Evolutionary conservation across 768 basidiomycete species (phyloP).

Genomic region (Roridomyces roridus): DNA sequence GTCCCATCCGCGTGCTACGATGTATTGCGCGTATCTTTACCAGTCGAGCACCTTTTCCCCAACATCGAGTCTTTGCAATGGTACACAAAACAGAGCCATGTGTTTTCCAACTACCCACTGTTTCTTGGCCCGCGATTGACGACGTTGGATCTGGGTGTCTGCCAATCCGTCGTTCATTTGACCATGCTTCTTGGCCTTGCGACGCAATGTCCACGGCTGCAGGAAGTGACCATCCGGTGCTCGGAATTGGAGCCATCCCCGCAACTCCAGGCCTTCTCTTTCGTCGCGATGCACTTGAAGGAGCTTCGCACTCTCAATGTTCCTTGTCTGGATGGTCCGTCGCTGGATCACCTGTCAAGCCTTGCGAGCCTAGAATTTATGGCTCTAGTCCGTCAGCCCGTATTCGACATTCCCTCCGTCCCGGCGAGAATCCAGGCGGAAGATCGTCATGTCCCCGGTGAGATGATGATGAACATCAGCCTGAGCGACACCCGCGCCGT

Average conservation of each 20-base stretch:
- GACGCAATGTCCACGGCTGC: slow-evolving; percentile 3
- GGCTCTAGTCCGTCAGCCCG: neutral
- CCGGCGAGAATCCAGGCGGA: no score
- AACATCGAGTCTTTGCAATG: slow-evolving; percentile 2
- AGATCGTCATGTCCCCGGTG: no score
- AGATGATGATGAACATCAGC: no score
- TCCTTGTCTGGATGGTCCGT: slow-evolving; percentile 2
- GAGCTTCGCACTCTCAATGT: neutral
- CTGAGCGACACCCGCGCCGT: no score
- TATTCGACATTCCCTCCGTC: neutral
- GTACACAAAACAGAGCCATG: neutral
- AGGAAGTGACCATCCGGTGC: neutral
- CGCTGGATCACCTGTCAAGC: slow-evolving; percentile 4
- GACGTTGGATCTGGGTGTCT: neutral
- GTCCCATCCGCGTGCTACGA: neutral
- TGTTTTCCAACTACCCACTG: neutral
- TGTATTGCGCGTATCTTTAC: slow-evolving; percentile 1
- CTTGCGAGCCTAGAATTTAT: neutral
- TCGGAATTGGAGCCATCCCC: neutral
- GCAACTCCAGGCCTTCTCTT: neutral
- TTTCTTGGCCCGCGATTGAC: slow-evolving; percentile 9
- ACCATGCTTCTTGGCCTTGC: slow-evolving; percentile 7
- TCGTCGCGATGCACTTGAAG: slow-evolving; percentile 1
- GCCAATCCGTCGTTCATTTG: slow-evolving; percentile 3
- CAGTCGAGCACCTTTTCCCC: neutral